Base-by-base conservation (phyloP, 129 eudicot genomes). In the Flaveria linearis region DNA sequence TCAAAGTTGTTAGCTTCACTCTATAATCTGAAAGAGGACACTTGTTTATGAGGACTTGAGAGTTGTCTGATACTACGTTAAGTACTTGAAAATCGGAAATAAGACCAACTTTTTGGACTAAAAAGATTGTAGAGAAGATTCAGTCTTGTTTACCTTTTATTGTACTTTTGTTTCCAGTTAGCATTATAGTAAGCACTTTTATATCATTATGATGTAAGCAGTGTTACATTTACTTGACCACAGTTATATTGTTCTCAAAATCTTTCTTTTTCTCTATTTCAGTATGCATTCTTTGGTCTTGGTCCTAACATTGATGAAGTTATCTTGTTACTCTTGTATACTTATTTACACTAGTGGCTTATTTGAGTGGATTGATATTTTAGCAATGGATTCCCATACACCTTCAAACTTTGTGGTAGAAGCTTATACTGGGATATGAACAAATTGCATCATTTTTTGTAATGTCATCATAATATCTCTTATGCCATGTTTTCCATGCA, bases 401-500 rank as follows among this genome's bases (percentile, higher is more conserved):
- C 56, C 22, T 51, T 67, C 33, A 9, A 67, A 33, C 42, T 53
- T 52, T 68, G 45, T 68, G 46, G 55, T 43, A n/a, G 69, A 64
- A 30, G 12, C 46, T 33, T 30, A 14, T 33, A 36, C 9, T 22
- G 11, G 49, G n/a, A 68, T 77, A 56, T 68, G 69, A 68, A 56
- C 23, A 63, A 42, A 26, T 64, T 66, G 69, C 25, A 43, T 42
- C 69, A 42, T 28, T 80, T 64, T 63, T 36, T 57, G 39, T 7
- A 25, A 18, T 67, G 20, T 61, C 55, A 63, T 83, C 78, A 56
- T 25, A 76, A 74, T 75, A 73, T 58, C 66, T 26, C 8, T 4
- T 74, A 36, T 55, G 23, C 53, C 9, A 74, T 75, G 76, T 36
- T 36, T 36, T 36, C 41, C 81, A 86, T 70, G 75, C 89, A 91